Base-by-base conservation (phyloP, 805 yeast species). In the Kodamaea neixiangensis region DNA sequence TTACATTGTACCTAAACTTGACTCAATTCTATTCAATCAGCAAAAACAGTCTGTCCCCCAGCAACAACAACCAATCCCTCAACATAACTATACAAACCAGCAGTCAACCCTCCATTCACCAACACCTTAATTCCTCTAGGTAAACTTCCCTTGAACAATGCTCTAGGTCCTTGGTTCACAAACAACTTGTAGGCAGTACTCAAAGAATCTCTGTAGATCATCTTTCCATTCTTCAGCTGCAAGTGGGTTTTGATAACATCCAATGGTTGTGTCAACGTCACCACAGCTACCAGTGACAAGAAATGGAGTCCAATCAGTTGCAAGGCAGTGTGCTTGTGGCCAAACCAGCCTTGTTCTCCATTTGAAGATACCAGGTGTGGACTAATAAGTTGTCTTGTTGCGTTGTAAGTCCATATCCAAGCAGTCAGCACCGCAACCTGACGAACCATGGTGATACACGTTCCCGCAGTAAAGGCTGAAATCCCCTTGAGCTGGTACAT, bases 211-310 rank as follows among this genome's bases (percentile, higher is more conserved):
- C 74, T 77, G 63, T 85, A 86, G 2, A 80, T 58, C 3, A 66
- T 60, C 60, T 76, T 76, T n/a, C 86, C 82, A 62, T 85, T 82
- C 59, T 83, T 81, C 60, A 90, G 81, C 68, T 91, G 97, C 81
- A 91, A 81, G 62, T 96, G 80, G 2, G 97, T 82, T 71, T 92
- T 92, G 44, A 92, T 68, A 6, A 78, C 89, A 69, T 92, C 97
- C 22, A 92, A 72, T 0, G 97, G 97, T 69, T 90, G 98, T 0
- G 97, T 92, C 0, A 80, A 72, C 0, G 80, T 82, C 18, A 89
- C 87, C 22, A 89, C 96, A 0, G 90, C 86, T 3, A 79, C 68
- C 0, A 94, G 83, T 2, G 96, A 82, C 1, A 81, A 73, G 5
- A 72, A 52, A 47, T 74, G 76, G 9, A 85, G 69, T 4, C 94